Base-by-base conservation (phyloP, 768 basidiomycete species). In the Tylopilus intermedius region DNA sequence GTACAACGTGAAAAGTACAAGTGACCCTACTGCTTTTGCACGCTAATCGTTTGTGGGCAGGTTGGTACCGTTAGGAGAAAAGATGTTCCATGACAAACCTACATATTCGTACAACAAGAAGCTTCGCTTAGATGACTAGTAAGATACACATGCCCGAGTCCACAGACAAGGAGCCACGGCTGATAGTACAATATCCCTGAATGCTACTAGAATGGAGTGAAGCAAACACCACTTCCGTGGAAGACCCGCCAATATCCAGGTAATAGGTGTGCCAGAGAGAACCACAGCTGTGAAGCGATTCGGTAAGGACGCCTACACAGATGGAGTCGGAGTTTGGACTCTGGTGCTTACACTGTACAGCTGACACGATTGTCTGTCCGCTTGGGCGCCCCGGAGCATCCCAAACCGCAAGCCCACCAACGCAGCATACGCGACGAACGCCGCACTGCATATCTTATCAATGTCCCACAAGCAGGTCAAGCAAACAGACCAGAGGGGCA, bases 401-500 rank as follows among this genome's bases (percentile, higher is more conserved):
- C 62, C 55, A 53, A 67, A 67, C 21, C 67, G 45, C 43, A 61
- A 46, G 29, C 67, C 67, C 5, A 69, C 58, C 11, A 62, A 18
- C 8, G 56, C 48, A 8, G 62, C 66, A 47, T 62, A 69, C 7
- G 51, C 54, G 38, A 68, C 51, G 45, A 66, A 67, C 32, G 54
- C 62, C 43, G 53, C 55, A 35, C 68, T 60, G 32, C 59, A 67
- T 11, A 67, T 41, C 48, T 54, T 46, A 35, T 67, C 68, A 10
- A 67, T 55, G 45, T 63, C 44, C 67, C 67, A 67, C 37, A 67
- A 29, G 8, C 56, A 54, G 24, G 62, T 49, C 48, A 67, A 48
- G 27, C 59, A 67, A 32, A 69, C 7, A 27, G 68, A 70, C 68
- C 67, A 67, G 15, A 69, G 37, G 7, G 67, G 67, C 2, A 67